phyloP scores from a whole-genome alignment of 1,284 basidiomycete species.

The Gomphus bonarii region DNA sequence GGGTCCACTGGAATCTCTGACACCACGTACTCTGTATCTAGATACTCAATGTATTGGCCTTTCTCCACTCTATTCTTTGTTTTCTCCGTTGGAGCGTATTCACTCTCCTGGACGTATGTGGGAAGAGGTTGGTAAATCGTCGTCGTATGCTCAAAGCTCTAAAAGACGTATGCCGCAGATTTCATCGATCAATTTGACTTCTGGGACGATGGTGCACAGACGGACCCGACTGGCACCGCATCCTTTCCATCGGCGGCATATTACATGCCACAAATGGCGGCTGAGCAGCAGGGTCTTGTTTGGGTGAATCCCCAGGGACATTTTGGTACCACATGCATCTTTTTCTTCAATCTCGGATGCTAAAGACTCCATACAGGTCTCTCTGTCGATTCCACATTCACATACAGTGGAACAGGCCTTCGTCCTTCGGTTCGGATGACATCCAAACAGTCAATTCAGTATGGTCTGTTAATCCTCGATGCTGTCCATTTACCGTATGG shows the following conservation, averaged over 20 bases:
- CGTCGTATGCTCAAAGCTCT: not conserved
- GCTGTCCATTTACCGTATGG: slow-evolving; percentile 5
- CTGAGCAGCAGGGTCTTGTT: not conserved
- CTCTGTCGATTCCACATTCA: not conserved
- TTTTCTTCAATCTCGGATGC: not conserved
- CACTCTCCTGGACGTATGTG: not conserved
- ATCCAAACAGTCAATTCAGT: not conserved
- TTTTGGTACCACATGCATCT: not conserved
- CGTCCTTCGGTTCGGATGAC: slow-evolving; percentile 2
- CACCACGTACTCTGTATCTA: too few relatives aligned
- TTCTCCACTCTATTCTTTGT: too few relatives aligned
- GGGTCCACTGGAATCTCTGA: too few relatives aligned
- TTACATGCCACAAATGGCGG: not conserved
- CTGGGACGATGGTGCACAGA: not conserved
- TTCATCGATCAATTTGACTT: slow-evolving; percentile 1
- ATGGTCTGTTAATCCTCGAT: slow-evolving; percentile 5
- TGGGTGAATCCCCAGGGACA: slow-evolving; percentile 1
- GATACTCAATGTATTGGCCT: too few relatives aligned
- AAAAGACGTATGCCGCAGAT: not conserved
- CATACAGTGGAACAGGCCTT: not conserved
- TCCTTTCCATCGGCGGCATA: not conserved
- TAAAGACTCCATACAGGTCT: not conserved
- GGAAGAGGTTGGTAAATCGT: not conserved
- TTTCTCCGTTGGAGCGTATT: not conserved
- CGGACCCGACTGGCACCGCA: not conserved